These are phyloP conservation scores for Stachybotrys elegans DNA, from an alignment of 2,329 filamentous ascomycete genomes.

Conservation along the genomic window DNA sequence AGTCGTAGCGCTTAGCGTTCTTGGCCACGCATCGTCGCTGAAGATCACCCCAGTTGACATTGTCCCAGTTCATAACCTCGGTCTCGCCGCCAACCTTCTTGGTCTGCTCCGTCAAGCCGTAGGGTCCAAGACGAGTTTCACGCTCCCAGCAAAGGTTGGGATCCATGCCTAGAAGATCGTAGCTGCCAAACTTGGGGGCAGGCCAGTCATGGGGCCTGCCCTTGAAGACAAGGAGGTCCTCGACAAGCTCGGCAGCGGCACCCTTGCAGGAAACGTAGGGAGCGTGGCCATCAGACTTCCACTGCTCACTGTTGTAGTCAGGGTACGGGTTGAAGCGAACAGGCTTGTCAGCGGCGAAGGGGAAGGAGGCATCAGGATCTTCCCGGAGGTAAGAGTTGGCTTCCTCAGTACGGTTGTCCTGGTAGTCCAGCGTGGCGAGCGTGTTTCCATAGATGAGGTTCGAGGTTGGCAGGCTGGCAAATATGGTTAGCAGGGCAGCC, in stretches of 20 bases:
- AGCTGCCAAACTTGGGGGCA: conserved; percentile 57
- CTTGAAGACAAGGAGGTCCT: conserved; percentile 62
- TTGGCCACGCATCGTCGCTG: conserved; percentile 60
- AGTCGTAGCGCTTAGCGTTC: conserved; percentile 61
- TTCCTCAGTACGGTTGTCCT: conserved; percentile 29
- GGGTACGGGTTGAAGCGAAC: conserved; percentile 67
- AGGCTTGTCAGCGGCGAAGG: conserved; percentile 41
- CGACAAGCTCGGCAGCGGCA: conserved; percentile 51
- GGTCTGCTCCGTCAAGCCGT: conserved; percentile 48
- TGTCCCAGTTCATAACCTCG: conserved; percentile 51
- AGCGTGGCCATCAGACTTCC: conserved; percentile 52
- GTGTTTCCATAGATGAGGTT: conserved; percentile 55
- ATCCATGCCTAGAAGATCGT: conserved; percentile 55
- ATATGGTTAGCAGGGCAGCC: conserved; percentile 5
- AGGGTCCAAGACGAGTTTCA: conserved; percentile 63
- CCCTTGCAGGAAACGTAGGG: conserved; percentile 61
- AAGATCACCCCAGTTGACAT: conserved; percentile 65
- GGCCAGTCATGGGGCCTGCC: conserved; percentile 56
- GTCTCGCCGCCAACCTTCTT: conserved; percentile 36
- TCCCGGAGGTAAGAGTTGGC: conserved; percentile 23
- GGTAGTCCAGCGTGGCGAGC: conserved; percentile 38
- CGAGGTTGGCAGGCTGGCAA: conserved; percentile 35
- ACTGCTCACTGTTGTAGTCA: conserved; percentile 58
- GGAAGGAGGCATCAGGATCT: conserved; percentile 26
- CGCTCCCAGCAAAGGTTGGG: conserved; percentile 62